These are phyloP conservation scores for Metarhizium anisopliae DNA, from an alignment of 2,329 filamentous ascomycete genomes.

Conservation along the genomic window DNA sequence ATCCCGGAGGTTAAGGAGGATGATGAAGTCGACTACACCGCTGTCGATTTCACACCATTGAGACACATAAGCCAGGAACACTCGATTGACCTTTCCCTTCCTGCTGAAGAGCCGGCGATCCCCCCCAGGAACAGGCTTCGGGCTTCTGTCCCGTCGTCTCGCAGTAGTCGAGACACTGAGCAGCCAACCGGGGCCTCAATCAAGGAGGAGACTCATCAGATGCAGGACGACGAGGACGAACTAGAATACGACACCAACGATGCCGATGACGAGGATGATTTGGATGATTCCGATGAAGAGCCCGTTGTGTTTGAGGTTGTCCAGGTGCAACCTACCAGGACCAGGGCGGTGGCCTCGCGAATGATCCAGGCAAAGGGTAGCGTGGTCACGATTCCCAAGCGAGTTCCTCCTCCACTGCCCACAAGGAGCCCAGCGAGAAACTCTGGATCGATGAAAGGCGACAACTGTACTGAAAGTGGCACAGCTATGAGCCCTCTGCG, in stretches of 20 bases:
- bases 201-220: conserved; percentile 8
- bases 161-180: conserved; percentile 15
- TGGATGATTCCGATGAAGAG: conserved; percentile 45
- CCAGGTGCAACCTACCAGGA: conserved; percentile 42
- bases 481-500: conserved; percentile 41
- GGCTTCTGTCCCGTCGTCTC: background rate
- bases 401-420: conserved; percentile 68
- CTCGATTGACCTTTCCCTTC: conserved; percentile 20
- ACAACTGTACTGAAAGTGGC: conserved; percentile 52
- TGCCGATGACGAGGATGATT: conserved; percentile 34
- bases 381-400: conserved; percentile 77
- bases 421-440: conserved; percentile 62
- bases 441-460: conserved; percentile 40
- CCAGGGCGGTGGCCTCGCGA: conserved; percentile 53
- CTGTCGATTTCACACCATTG: conserved; percentile 44
- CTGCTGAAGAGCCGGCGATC: conserved; percentile 5
- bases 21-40: conserved; percentile 50
- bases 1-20: conserved; percentile 14
- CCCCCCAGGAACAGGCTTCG: conserved; percentile 5
- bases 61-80: conserved; percentile 33
- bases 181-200: conserved; percentile 15
- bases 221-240: conserved; percentile 13
- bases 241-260: conserved; percentile 17
- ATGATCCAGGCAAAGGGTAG: conserved; percentile 65
- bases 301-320: conserved; percentile 62